Evolutionary conservation across 768 basidiomycete genomes (phyloP), one percentile per base, ranked within the genome.

Genomic region (Scleroderma citrinum): DNA sequence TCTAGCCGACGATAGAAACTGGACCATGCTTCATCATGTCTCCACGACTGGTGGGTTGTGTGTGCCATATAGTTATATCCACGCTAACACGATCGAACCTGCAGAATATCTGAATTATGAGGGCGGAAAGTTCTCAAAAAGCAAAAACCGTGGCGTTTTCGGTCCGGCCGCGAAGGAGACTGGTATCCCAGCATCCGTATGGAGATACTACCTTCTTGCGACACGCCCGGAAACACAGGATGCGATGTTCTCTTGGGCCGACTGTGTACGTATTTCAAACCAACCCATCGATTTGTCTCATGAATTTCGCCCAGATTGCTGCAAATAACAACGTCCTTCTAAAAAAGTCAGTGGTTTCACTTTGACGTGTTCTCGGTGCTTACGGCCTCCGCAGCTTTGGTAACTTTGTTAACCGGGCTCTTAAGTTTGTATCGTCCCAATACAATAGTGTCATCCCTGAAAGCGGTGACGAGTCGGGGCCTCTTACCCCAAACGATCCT

Each of bases 111-210:
- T 98, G 57, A 97, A 98, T 61, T 98, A 98, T 67, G 96, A 99
- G 65, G 91, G 92, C 23, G 94, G 94, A 34, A 99, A 99, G 65
- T 99, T 99, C 76, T 96, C 93, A 36, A 99, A 99, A 72, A 93
- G 92, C 61, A 83, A 89, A 56, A 92, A 93, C 56, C 86, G 95
- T 47, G 96, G 95, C 37, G 95, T 99, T 2, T 99, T 99, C 55
- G 96, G 96, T 23, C 92, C 92, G 48, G 85, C 85, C 14, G 96
- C 95, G 0, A 88, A 81, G 60, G 91, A 96, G 51, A 95, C 96
- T 2, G 92, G 92, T 3, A 87, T 96, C 38, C 88, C 95, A 20
- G 69, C 92, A 0, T 92, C 91, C 0, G 95, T 98, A 7, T 99
- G 95, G 96, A 76, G 96, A 50, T 99, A 95, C 67, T 98, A 96